These are phyloP conservation scores for Exophiala viscosa DNA, from an alignment of 2,329 filamentous ascomycete species.

Conservation along the genomic window DNA sequence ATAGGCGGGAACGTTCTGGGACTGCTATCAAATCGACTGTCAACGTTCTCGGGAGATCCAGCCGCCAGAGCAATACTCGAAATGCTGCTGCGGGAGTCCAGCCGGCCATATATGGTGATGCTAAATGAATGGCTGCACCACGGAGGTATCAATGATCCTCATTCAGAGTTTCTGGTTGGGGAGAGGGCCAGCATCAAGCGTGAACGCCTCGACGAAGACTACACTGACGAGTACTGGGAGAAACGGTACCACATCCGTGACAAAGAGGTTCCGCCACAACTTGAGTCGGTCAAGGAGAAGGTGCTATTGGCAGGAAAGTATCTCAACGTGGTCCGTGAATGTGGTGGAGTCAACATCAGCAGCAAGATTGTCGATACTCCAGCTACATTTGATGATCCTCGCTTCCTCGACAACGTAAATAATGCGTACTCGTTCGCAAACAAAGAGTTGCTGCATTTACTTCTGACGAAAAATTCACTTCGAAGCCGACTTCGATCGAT, in stretches of 20 bases:
- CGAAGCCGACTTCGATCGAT: slow-evolving; percentile 82
- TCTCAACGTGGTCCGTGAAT: slow-evolving; percentile 94
- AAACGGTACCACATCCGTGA: slow-evolving; percentile 93
- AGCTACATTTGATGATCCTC: slow-evolving; percentile 81
- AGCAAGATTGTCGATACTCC: slow-evolving; percentile 81
- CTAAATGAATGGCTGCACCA: slow-evolving; percentile 98
- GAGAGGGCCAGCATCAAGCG: slow-evolving; percentile 93
- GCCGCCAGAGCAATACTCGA: slow-evolving; percentile 78
- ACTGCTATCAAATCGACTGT: slow-evolving; percentile 76
- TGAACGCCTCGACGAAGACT: slow-evolving; percentile 88
- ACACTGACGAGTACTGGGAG: slow-evolving; percentile 99
- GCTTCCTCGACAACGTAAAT: slow-evolving; percentile 94
- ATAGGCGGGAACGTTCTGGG: slow-evolving; percentile 96
- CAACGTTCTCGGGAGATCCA: slow-evolving; percentile 90
- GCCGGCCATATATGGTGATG: slow-evolving; percentile 95
- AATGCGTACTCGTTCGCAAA: slow-evolving; percentile 93
- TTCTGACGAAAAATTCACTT: slow-evolving; percentile 88
- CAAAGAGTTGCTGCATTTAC: slow-evolving; percentile 81
- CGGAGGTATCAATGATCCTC: slow-evolving; percentile 89
- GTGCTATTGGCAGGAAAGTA: slow-evolving; percentile 95
- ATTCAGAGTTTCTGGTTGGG: slow-evolving; percentile 89
- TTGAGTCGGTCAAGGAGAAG: slow-evolving; percentile 87
- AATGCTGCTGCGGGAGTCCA: slow-evolving; percentile 78
- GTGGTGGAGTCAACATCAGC: slow-evolving; percentile 90
- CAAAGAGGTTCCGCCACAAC: slow-evolving; percentile 83